These are phyloP conservation scores for Heterobasidion parviporum DNA, from an alignment of 1,284 basidiomycete genomes.

Conservation along the genomic window DNA sequence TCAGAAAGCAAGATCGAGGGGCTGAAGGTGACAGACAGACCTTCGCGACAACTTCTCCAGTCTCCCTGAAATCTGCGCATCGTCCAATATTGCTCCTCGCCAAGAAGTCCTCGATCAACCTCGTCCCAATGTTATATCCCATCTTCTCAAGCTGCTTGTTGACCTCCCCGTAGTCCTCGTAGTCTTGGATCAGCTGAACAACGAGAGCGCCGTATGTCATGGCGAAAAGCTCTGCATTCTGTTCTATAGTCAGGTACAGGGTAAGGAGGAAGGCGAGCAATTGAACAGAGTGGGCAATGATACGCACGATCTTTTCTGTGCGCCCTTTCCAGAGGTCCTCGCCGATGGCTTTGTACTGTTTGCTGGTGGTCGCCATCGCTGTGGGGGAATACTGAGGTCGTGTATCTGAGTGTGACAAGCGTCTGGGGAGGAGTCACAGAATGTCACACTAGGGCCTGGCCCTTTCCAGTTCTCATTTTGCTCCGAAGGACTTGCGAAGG, in stretches of 20 bases:
- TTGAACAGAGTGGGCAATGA: neutral
- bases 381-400: no score
- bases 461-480: no score
- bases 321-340: slow-evolving; percentile 90
- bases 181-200: slow-evolving; percentile 97
- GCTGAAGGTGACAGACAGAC: slow-evolving; percentile 27
- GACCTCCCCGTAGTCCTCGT: slow-evolving; percentile 92
- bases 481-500: no score
- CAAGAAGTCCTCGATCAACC: slow-evolving; percentile 96
- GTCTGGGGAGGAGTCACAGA: neutral
- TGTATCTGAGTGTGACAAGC: no score
- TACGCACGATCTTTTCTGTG: slow-evolving; percentile 82
- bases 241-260: slow-evolving; percentile 16
- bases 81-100: slow-evolving; percentile 81
- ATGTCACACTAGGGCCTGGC: neutral
- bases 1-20: no score
- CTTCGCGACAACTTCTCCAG: slow-evolving; percentile 90
- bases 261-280: neutral
- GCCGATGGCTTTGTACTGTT: slow-evolving; percentile 76
- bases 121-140: slow-evolving; percentile 97
- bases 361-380: slow-evolving; percentile 57
- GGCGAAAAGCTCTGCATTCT: slow-evolving; percentile 97
- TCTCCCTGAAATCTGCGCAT: slow-evolving; percentile 89
- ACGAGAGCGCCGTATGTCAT: slow-evolving; percentile 97
- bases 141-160: slow-evolving; percentile 84